phyloP scores from a whole-genome alignment of 805 yeast species.

The Candida ipomoeae region DNA sequence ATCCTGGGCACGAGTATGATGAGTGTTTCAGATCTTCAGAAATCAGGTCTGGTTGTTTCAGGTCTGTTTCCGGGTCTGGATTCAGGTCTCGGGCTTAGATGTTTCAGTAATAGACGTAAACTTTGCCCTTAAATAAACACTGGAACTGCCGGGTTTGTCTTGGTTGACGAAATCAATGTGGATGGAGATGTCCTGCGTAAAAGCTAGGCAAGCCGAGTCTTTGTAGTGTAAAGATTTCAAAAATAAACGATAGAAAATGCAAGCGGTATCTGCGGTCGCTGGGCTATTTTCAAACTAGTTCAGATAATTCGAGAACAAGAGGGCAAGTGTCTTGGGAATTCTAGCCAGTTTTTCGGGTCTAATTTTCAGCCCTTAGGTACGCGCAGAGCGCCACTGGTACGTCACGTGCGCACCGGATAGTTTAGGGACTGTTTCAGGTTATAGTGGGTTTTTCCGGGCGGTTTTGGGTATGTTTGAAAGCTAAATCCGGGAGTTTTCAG shows the following conservation, averaged over 20 bases:
- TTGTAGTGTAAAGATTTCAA: neutral
- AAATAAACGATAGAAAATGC: neutral
- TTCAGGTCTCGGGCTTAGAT: neutral
- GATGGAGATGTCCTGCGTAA: neutral
- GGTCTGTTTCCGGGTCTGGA: neutral
- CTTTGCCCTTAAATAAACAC: no score
- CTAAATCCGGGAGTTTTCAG: no score
- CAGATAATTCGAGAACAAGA: neutral
- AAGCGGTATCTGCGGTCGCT: neutral
- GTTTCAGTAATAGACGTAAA: no score
- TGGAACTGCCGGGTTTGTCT: neutral
- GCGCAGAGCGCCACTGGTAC: slow-evolving; percentile 6
- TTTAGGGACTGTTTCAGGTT: neutral
- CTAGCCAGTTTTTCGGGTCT: slow-evolving; percentile 1
- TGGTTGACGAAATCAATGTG: neutral
- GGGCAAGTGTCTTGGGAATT: slow-evolving; percentile 1
- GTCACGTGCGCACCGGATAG: neutral
- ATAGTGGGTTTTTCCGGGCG: neutral
- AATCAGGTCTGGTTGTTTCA: neutral
- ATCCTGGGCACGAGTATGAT: neutral
- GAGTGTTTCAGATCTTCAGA: neutral
- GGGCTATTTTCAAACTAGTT: neutral
- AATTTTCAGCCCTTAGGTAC: slow-evolving; percentile 1
- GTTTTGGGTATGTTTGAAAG: neutral
- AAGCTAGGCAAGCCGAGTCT: neutral